phyloP scores from a whole-genome alignment of 345 rosid species.

The Hypericum perforatum region DNA sequence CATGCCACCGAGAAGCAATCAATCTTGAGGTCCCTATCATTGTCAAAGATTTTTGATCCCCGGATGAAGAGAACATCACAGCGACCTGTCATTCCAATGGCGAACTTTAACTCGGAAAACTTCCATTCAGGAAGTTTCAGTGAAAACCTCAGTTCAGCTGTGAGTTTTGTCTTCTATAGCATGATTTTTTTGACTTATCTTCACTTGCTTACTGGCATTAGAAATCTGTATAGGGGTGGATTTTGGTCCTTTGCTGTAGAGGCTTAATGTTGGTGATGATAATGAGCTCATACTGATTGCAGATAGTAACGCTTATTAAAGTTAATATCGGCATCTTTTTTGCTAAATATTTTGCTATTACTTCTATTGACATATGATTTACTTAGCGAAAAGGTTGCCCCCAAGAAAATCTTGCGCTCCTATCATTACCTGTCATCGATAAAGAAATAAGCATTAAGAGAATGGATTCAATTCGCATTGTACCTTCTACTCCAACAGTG shows the following conservation, averaged over 20 bases:
- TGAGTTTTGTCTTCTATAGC: slow-evolving; percentile 28
- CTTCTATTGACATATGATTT: too few relatives aligned
- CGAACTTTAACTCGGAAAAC: slow-evolving; percentile 36
- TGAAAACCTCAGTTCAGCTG: slow-evolving; percentile 38
- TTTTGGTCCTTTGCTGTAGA: too few relatives aligned
- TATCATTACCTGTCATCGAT: slow-evolving; percentile 62
- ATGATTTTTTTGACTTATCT: too few relatives aligned
- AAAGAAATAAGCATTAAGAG: slow-evolving; percentile 62
- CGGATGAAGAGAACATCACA: slow-evolving; percentile 73
- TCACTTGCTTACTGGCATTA: too few relatives aligned
- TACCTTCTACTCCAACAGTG: slow-evolving; percentile 70
- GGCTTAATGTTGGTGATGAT: too few relatives aligned
- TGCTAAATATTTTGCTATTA: too few relatives aligned
- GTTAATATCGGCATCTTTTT: not conserved
- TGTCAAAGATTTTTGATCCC: slow-evolving; percentile 75
- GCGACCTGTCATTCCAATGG: slow-evolving; percentile 50
- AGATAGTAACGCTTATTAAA: too few relatives aligned
- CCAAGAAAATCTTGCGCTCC: slow-evolving; percentile 45
- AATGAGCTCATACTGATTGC: too few relatives aligned
- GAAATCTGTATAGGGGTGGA: too few relatives aligned
- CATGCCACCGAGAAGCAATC: slow-evolving; percentile 46
- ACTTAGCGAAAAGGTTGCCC: slow-evolving; percentile 51
- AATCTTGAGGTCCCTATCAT: slow-evolving; percentile 66
- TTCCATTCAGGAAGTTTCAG: slow-evolving; percentile 29
- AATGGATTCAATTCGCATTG: slow-evolving; percentile 79